A percentile compares a stretch with the other conserved stretches of the same genome.
These are phyloP conservation scores for Acanthamoeba divionensis DNA, from an alignment of 208 protist species.

Conservation along the genomic window DNA sequence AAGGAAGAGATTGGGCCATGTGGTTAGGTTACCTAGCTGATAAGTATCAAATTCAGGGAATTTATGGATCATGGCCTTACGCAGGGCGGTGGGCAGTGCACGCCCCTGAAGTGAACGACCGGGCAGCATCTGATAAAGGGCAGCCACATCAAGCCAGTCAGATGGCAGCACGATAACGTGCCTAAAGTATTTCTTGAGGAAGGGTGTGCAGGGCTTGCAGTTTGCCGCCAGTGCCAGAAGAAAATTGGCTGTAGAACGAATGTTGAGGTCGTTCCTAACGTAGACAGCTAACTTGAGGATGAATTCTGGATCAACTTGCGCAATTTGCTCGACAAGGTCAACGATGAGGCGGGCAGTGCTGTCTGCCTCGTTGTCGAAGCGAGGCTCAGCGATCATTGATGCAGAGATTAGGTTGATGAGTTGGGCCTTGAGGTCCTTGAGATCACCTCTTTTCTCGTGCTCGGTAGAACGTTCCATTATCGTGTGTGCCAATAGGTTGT, in stretches of 20 bases:
- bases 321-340: not conserved
- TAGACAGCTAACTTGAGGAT: slow-evolving; percentile 45
- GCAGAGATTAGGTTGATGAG: slow-evolving; percentile 29
- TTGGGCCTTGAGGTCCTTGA: slow-evolving; percentile 11
- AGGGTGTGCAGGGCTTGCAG: slow-evolving; percentile 82
- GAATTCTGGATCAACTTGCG: slow-evolving; percentile 26
- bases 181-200: slow-evolving; percentile 86
- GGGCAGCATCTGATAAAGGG: slow-evolving; percentile 70
- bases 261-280: slow-evolving; percentile 82
- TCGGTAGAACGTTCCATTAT: not conserved
- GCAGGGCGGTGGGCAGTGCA: slow-evolving; percentile 84
- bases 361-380: not conserved
- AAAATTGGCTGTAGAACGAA: slow-evolving; percentile 89
- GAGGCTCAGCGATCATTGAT: slow-evolving; percentile 42
- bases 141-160: slow-evolving; percentile 92
- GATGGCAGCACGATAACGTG: slow-evolving; percentile 84
- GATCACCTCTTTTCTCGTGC: not conserved
- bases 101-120: slow-evolving; percentile 5
- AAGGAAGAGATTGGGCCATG: not conserved
- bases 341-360: not conserved
- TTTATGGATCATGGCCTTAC: slow-evolving; percentile 82
- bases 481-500: not conserved
- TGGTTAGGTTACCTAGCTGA: slow-evolving; percentile 90
- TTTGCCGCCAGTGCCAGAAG: slow-evolving; percentile 84
- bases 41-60: slow-evolving; percentile 90